These are phyloP conservation scores for Sphagnurus paluster DNA, from an alignment of 1,284 basidiomycete species.

Conservation along the genomic window DNA sequence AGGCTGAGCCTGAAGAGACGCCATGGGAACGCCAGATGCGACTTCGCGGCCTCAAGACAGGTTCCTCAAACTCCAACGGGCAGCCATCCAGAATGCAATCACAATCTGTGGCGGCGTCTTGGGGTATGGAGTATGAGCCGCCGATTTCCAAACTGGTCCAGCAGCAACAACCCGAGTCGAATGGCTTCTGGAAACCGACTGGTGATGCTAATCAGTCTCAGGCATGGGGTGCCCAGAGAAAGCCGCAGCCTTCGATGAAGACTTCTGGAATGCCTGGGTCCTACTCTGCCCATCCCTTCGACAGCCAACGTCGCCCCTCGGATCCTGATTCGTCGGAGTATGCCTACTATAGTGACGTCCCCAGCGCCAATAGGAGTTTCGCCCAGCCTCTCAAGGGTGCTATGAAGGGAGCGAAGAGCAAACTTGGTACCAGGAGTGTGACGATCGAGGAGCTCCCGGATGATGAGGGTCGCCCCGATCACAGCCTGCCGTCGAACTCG, in stretches of 20 bases:
- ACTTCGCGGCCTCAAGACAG: conserved; percentile 7
- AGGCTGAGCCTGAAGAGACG: conserved; percentile 14
- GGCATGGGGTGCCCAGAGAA: conserved; percentile 5
- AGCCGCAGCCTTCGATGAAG: conserved; percentile 3
- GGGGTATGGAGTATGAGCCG: conserved; percentile 9
- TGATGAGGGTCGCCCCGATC: conserved; percentile 36
- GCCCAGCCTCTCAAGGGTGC: conserved; percentile 3
- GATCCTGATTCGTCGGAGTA: neutral
- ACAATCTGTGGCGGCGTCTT: conserved; percentile 12
- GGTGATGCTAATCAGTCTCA: conserved; percentile 5
- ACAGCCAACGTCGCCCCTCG: neutral
- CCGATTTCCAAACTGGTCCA: conserved; percentile 5
- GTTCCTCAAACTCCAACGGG: conserved; percentile 2
- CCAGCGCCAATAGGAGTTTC: neutral
- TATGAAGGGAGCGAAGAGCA: conserved; percentile 27
- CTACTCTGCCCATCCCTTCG: conserved; percentile 2
- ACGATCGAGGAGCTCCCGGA: conserved; percentile 44
- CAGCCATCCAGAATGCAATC: conserved; percentile 9
- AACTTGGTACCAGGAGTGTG: conserved; percentile 21
- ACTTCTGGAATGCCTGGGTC: conserved; percentile 13
- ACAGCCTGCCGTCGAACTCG: conserved; percentile 36
- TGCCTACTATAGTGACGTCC: neutral
- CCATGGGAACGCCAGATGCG: conserved; percentile 18
- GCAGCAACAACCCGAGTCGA: conserved; percentile 3
- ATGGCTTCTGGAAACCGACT: conserved; percentile 13